A percentile compares a stretch with the other conserved stretches of the same genome.
Evolutionary conservation across 352 stramenopile species (phyloP).

Genomic region (Globisporangium okanoganense): DNA sequence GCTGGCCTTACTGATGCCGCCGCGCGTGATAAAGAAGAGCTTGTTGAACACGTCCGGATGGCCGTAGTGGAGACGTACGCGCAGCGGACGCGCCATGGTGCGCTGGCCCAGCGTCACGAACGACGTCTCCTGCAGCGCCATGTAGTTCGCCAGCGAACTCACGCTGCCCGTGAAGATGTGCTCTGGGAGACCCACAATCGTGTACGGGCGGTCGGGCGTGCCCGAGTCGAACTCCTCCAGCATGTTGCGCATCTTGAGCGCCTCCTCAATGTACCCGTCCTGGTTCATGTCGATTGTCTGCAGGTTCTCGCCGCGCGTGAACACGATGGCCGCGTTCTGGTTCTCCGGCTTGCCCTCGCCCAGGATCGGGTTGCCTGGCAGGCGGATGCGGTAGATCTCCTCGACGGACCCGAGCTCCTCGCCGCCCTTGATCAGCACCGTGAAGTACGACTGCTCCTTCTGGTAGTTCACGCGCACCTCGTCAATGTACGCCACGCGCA

Average conservation of each 20-base stretch:
- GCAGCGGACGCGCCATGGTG: slow-evolving; percentile 93
- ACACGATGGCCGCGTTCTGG: slow-evolving; percentile 98
- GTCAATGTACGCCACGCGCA: slow-evolving; percentile 98
- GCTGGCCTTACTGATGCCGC: slow-evolving; percentile 98
- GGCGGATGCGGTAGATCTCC: slow-evolving; percentile 97
- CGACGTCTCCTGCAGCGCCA: slow-evolving; percentile 98
- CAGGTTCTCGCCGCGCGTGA: slow-evolving; percentile 96
- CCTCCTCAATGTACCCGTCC: slow-evolving; percentile 98
- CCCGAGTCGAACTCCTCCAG: slow-evolving; percentile 96
- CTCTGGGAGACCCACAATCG: slow-evolving; percentile 98
- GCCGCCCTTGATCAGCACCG: slow-evolving; percentile 95
- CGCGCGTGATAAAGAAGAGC: slow-evolving; percentile 98
- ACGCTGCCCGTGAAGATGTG: slow-evolving; percentile 99
- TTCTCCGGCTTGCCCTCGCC: slow-evolving; percentile 99
- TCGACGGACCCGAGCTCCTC: slow-evolving; percentile 60
- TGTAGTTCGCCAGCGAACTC: slow-evolving; percentile 98
- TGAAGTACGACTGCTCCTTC: slow-evolving; percentile 95
- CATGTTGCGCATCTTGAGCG: slow-evolving; percentile 98
- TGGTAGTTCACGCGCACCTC: slow-evolving; percentile 95
- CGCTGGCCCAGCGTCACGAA: slow-evolving; percentile 98
- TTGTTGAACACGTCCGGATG: slow-evolving; percentile 99
- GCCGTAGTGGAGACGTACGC: slow-evolving; percentile 97
- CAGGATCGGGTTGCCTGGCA: slow-evolving; percentile 97
- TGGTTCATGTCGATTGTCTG: slow-evolving; percentile 99
- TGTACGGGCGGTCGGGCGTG: slow-evolving; percentile 69